phyloP scores from a whole-genome alignment of 169 alveolate genomes.

The Eimeria tenella region DNA sequence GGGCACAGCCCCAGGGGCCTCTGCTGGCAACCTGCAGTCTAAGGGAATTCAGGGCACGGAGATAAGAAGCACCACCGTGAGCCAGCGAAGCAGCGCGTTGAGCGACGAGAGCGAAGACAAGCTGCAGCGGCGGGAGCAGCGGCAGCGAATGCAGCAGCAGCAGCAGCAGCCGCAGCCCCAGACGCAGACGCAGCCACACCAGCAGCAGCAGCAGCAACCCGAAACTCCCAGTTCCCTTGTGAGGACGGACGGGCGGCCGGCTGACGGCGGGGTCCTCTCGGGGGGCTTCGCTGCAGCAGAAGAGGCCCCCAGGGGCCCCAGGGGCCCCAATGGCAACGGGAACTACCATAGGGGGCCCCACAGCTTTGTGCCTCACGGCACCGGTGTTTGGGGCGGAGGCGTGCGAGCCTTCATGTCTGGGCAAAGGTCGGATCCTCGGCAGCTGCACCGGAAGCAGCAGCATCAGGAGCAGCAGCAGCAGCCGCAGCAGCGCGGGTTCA shows the following conservation, averaged over 20 bases:
- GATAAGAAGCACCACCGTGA: constrained; percentile 10
- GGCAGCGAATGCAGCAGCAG: constrained; percentile 16
- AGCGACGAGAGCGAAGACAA: constrained; percentile 34
- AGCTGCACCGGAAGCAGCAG: constrained; percentile 15
- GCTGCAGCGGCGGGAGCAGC: neutral
- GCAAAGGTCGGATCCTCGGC: neutral
- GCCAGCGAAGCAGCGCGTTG: constrained; percentile 47
- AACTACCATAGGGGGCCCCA: neutral
- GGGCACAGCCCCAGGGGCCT: neutral
- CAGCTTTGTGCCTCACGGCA: neutral
- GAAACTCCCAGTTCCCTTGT: neutral
- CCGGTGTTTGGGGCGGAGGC: neutral
- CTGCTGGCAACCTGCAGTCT: neutral
- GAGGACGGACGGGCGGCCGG: neutral
- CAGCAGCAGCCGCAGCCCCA: neutral
- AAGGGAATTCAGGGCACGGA: constrained; percentile 1
- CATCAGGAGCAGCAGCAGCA: neutral
- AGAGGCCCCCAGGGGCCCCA: neutral
- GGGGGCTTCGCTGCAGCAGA: neutral
- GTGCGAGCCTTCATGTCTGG: too few relatives aligned
- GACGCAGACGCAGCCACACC: neutral
- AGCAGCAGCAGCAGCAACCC: neutral
- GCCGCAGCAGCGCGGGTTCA: constrained; percentile 19
- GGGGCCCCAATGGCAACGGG: neutral
- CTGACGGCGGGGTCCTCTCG: neutral